phyloP scores from a whole-genome alignment of 208 protist genomes.

The Blechomonas ayalai region DNA sequence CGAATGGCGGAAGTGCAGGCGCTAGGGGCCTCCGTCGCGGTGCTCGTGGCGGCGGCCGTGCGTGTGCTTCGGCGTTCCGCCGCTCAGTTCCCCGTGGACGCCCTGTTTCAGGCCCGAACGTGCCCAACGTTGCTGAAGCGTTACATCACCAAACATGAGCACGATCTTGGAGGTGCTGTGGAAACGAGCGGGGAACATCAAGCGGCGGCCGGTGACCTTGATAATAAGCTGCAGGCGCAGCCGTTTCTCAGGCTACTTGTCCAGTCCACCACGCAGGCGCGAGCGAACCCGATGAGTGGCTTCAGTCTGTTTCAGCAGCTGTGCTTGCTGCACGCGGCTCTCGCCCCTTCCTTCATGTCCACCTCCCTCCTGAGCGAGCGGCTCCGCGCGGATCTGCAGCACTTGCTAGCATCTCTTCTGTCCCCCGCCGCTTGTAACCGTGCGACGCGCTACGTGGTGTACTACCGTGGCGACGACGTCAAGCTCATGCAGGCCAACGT shows the following conservation, averaged over 20 bases:
- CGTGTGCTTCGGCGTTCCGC: conserved; percentile 36
- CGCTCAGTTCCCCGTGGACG: not conserved
- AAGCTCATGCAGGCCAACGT: conserved; percentile 76
- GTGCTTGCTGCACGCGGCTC: conserved; percentile 37
- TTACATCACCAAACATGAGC: conserved; percentile 31
- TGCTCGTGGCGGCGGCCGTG: conserved; percentile 22
- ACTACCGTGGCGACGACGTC: conserved; percentile 79
- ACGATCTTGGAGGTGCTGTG: no score
- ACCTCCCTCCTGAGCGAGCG: not conserved
- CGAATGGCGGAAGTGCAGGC: conserved; percentile 2
- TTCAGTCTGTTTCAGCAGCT: conserved; percentile 61
- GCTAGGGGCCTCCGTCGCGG: conserved; percentile 21
- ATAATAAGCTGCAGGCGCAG: no score
- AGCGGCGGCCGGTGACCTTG: no score
- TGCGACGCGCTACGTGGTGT: conserved; percentile 74
- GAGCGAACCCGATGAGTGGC: no score
- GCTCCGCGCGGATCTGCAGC: conserved; percentile 10
- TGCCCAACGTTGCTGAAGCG: conserved; percentile 39
- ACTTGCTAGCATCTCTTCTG: conserved; percentile 25
- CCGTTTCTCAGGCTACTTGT: no score
- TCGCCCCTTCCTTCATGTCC: not conserved
- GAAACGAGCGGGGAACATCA: no score
- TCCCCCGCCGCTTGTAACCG: conserved; percentile 47
- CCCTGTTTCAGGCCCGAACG: conserved; percentile 19
- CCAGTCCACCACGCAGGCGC: no score